Evolutionary conservation across 2,329 filamentous ascomycete species (phyloP).

Genomic region (Graphilbum sp.): DNA sequence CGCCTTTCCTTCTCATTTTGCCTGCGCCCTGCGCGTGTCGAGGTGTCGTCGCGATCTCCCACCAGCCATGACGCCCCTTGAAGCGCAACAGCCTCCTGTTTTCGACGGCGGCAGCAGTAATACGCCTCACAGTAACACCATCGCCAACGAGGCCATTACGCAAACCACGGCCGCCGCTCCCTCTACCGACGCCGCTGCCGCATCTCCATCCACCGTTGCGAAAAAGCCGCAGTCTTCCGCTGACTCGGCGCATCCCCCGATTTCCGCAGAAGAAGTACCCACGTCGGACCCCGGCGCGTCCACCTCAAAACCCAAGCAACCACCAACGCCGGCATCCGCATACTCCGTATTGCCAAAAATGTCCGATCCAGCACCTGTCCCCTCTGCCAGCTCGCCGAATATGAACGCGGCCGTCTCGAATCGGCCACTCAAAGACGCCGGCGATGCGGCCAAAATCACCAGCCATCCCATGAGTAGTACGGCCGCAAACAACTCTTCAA

Average conservation of each 20-base stretch:
- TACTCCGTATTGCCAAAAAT: constrained; percentile 16
- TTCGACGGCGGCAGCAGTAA: neutral
- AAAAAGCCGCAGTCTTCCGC: too few relatives aligned
- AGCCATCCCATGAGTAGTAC: too few relatives aligned
- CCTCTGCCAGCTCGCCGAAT: neutral
- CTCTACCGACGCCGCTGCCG: constrained; percentile 1
- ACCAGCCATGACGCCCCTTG: constrained; percentile 7
- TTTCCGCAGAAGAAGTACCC: too few relatives aligned
- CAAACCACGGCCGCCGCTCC: neutral
- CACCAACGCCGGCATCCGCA: constrained; percentile 5
- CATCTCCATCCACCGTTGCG: constrained; percentile 12
- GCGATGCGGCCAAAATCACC: constrained; percentile 12
- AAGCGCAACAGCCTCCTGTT: neutral
- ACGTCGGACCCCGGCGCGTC: constrained; percentile 11
- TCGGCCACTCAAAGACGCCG: constrained; percentile 8
- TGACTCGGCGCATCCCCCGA: too few relatives aligned
- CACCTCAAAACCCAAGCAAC: constrained; percentile 10
- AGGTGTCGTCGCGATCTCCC: constrained; percentile 2
- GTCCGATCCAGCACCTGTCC: constrained; percentile 13
- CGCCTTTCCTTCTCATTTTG: neutral
- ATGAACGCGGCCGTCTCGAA: constrained; percentile 24
- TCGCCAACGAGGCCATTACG: neutral
- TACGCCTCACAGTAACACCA: neutral
- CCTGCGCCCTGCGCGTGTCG: neutral
- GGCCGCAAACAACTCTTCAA: too few relatives aligned